These are phyloP conservation scores for Picea glauca DNA, from an alignment of 75 land plant genomes.

Conservation along the genomic window DNA sequence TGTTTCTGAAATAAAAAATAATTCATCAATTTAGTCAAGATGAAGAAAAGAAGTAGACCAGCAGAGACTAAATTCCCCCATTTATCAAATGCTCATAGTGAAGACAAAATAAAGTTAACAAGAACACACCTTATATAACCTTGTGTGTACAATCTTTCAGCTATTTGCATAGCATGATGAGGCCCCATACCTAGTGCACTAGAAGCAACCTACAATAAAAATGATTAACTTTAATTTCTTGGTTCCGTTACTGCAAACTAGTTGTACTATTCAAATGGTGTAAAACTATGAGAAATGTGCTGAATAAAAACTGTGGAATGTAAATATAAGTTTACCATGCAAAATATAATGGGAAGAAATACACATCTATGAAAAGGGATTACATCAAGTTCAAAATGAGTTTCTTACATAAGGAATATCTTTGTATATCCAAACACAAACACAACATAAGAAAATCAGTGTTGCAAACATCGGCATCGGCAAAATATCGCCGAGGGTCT, in stretches of 20 bases:
- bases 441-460: neutral
- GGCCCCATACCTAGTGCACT: slow-evolving; percentile 91
- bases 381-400: neutral
- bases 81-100: too few relatives aligned
- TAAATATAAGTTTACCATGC: slow-evolving; percentile 1
- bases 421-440: too few relatives aligned
- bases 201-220: slow-evolving; percentile 77
- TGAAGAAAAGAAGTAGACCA: neutral
- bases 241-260: neutral
- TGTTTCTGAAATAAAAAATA: neutral
- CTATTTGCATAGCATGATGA: slow-evolving; percentile 92
- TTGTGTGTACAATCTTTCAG: slow-evolving; percentile 93
- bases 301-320: neutral
- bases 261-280: neutral
- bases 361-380: neutral
- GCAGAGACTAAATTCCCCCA: neutral
- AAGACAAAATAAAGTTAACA: neutral
- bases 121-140: slow-evolving; percentile 83
- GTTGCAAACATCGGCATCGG: too few relatives aligned
- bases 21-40: neutral
- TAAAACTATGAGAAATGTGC: neutral
- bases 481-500: too few relatives aligned
- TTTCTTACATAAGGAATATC: neutral
- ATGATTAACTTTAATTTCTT: neutral
- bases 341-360: neutral